Base-by-base conservation (phyloP, 176 grass and related monocot species). In the Cymbopogon citratus region DNA sequence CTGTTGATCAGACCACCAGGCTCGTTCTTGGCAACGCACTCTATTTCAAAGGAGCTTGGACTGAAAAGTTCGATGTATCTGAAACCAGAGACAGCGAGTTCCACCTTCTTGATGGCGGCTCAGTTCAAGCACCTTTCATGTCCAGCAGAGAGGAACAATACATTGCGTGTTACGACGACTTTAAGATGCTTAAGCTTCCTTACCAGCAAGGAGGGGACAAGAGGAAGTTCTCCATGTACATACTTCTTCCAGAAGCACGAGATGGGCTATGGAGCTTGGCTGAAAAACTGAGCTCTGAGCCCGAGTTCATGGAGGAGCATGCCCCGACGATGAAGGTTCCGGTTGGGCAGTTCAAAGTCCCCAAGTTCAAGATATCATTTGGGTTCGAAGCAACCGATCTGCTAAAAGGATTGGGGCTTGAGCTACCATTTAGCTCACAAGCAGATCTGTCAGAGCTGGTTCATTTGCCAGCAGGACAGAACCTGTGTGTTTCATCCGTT, bases 151-250 rank as follows among this genome's bases (percentile, higher is more conserved):
- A 91, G 56, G 68, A 82, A 10, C 90, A 93, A 48, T 93, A 76
- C 45, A 9, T 91, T 27, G 80, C 57, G 13, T 71, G 33, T 10
- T 89, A 88, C 1, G 25, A 85, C 25, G 68, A 51, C 49, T 85
- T 93, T 31, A 91, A 88, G 52, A 86, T 97, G 15, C 88, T 97
- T 27, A 87, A 73, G 81, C 85, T 97, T 45, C 89, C 91, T 1
- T 97, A 93, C 38, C 66, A 93, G 71, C 71, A 86, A 90, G 91
- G 89, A 7, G 51, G n/a, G 9, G 94, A 97, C 64, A 83, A 66
- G 72, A 93, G 91, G 62, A 81, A 86, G 16, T 93, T 97, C 65
- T 97, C 91, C 63, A 93, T 97, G 86, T 93, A 89, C 80, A 97
- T 93, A 63, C 81, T 91, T 51, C 48, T 93, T 57, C 91, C 87